A percentile compares a stretch with the other conserved stretches of the same genome.
phyloP scores from a whole-genome alignment of 352 stramenopile species.

The Phytophthora foliorum region DNA sequence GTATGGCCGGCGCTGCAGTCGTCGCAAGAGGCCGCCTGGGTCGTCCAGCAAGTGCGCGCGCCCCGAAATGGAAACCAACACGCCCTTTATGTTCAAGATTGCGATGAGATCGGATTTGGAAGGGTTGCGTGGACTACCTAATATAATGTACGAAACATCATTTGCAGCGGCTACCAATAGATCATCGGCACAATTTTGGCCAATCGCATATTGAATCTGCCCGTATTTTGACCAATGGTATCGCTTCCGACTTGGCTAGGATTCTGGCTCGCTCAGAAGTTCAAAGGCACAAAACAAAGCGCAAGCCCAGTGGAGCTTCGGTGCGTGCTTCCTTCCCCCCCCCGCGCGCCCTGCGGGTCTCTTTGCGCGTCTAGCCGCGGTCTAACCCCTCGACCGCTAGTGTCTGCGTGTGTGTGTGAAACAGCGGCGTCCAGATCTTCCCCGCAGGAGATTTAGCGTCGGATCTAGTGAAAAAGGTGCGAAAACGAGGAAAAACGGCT shows the following conservation, averaged over 20 bases:
- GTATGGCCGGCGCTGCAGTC: background rate
- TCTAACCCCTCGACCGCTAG: constrained; percentile 3
- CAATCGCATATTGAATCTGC: constrained; percentile 6
- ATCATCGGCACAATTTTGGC: constrained; percentile 9
- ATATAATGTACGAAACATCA: constrained; percentile 8
- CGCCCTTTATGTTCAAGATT: constrained; percentile 38
- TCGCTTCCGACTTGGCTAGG: constrained; percentile 3
- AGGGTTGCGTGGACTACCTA: background rate
- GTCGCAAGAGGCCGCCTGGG: background rate
- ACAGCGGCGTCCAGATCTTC: constrained; percentile 25
- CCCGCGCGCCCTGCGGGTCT: background rate
- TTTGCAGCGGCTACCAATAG: constrained; percentile 26
- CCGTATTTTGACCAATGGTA: constrained; percentile 23
- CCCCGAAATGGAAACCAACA: constrained; percentile 35
- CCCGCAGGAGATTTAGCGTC: constrained; percentile 10
- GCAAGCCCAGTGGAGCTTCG: constrained; percentile 19
- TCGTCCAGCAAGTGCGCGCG: constrained; percentile 8
- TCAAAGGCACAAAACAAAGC: constrained; percentile 43
- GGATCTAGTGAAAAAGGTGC: constrained; percentile 32
- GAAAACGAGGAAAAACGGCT: constrained; percentile 11
- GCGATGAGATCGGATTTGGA: constrained; percentile 7
- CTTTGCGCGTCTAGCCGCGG: background rate
- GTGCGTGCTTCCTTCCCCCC: constrained; percentile 20
- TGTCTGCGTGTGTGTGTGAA: constrained; percentile 32
- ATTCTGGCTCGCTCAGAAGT: constrained; percentile 33